Conservation (phyloP, 2,329 filamentous ascomycete species). For the Cladosporium sp. region DNA sequence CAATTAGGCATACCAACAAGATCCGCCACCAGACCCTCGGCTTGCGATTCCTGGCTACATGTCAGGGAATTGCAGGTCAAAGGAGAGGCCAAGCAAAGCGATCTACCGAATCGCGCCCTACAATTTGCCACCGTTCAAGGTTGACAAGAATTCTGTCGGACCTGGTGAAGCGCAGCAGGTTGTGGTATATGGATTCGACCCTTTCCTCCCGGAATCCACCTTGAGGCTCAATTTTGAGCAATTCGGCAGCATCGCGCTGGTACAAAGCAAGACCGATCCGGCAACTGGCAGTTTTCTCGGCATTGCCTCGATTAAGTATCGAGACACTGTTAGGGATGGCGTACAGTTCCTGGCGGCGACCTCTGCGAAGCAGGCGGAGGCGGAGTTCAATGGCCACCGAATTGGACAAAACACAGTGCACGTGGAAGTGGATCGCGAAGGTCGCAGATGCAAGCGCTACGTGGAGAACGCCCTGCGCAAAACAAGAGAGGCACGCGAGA, state of each 20-base stretch:
- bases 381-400: constrained; percentile 73
- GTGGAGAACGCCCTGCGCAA: constrained; percentile 73
- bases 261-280: constrained; percentile 93
- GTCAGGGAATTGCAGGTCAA: constrained; percentile 50
- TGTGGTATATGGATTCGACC: constrained; percentile 95
- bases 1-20: constrained; percentile 61
- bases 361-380: constrained; percentile 78
- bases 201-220: constrained; percentile 76
- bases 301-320: constrained; percentile 88
- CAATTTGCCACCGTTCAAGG: constrained; percentile 76
- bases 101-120: constrained; percentile 74
- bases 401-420: constrained; percentile 76
- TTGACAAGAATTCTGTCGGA: constrained; percentile 84
- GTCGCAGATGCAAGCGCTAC: constrained; percentile 76
- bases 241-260: constrained; percentile 85
- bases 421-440: constrained; percentile 88
- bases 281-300: constrained; percentile 92
- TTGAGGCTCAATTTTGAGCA: constrained; percentile 74
- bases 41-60: constrained; percentile 66
- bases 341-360: constrained; percentile 68
- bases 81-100: constrained; percentile 65
- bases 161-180: constrained; percentile 88
- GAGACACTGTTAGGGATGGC: constrained; percentile 63
- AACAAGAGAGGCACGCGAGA: constrained; percentile 63
- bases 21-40: constrained; percentile 83